Conservation (phyloP, 1,284 basidiomycete genomes). For the Pseudomicrostroma phylloplanum region DNA sequence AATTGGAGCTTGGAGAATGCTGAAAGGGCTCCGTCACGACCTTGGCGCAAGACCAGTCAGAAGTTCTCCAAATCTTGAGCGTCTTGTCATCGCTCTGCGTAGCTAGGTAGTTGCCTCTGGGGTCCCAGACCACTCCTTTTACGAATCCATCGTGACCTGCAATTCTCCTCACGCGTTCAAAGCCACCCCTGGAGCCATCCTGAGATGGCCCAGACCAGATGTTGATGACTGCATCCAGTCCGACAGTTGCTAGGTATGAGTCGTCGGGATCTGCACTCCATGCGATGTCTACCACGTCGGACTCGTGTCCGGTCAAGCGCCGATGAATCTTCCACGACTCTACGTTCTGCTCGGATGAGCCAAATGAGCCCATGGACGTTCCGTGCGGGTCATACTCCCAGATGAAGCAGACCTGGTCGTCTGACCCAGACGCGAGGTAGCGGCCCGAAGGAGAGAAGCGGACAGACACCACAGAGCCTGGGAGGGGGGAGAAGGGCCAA, state of each 20-base stretch:
- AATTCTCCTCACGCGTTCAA: conserved; percentile 63
- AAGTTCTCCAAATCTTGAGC: conserved; percentile 92
- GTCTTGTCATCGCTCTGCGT: conserved; percentile 84
- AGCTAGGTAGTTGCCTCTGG: conserved; percentile 80
- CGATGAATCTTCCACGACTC: conserved; percentile 94
- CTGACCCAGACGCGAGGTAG: conserved; percentile 91
- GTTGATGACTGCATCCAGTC: conserved; percentile 80
- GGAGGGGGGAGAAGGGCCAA: background rate
- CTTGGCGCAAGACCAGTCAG: conserved; percentile 79
- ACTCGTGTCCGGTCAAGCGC: conserved; percentile 73
- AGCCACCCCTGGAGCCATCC: conserved; percentile 17
- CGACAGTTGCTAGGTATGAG: conserved; percentile 80
- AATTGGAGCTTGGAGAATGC: conserved; percentile 87
- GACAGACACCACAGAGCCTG: conserved; percentile 81
- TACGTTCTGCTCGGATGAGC: conserved; percentile 53
- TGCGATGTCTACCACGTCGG: conserved; percentile 86
- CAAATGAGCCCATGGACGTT: conserved; percentile 30
- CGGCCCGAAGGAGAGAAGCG: conserved; percentile 90
- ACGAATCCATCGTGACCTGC: conserved; percentile 91
- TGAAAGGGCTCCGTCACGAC: conserved; percentile 83
- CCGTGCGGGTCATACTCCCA: conserved; percentile 74
- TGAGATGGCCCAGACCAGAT: conserved; percentile 61
- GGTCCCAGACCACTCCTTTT: conserved; percentile 98
- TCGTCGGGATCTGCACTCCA: conserved; percentile 82
- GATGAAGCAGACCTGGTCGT: conserved; percentile 90